A percentile compares a stretch with the other conserved stretches of the same genome.
These are phyloP conservation scores for Aspergillus fijiensis DNA, from an alignment of 2,329 filamentous ascomycete genomes.

Conservation along the genomic window DNA sequence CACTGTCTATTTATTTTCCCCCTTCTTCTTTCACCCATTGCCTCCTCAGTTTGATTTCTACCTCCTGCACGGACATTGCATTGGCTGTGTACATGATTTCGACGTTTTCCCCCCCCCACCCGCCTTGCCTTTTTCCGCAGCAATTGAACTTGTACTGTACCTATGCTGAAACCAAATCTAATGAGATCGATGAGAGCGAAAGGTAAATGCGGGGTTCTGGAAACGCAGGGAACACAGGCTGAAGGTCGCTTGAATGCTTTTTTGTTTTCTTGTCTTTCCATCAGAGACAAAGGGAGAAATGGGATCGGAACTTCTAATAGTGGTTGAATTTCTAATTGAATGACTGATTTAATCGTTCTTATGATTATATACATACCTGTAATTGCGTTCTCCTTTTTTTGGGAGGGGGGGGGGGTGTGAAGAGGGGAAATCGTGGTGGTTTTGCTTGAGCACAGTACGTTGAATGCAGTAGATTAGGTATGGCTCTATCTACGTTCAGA, in stretches of 20 bases:
- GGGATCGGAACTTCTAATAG: too few species aligned
- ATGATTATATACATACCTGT: too few species aligned
- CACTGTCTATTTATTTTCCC: neutral
- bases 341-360: neutral
- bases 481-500: too few species aligned
- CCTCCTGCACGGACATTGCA: neutral
- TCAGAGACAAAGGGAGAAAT: too few species aligned
- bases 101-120: neutral
- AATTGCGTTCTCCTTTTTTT: too few species aligned
- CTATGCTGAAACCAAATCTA: slow-evolving; percentile 5
- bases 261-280: neutral
- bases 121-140: slow-evolving; percentile 4
- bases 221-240: too few species aligned
- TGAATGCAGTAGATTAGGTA: too few species aligned
- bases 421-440: too few species aligned
- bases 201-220: neutral
- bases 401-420: too few species aligned
- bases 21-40: slow-evolving; percentile 3
- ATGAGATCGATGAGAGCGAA: slow-evolving; percentile 24
- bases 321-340: slow-evolving; percentile 8
- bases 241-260: neutral
- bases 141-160: slow-evolving; percentile 11
- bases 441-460: too few species aligned
- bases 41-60: neutral
- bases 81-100: neutral